A percentile compares a stretch with the other conserved stretches of the same genome.
phyloP scores from a whole-genome alignment of 1,284 basidiomycete genomes.

The Ustilago loliicola region DNA sequence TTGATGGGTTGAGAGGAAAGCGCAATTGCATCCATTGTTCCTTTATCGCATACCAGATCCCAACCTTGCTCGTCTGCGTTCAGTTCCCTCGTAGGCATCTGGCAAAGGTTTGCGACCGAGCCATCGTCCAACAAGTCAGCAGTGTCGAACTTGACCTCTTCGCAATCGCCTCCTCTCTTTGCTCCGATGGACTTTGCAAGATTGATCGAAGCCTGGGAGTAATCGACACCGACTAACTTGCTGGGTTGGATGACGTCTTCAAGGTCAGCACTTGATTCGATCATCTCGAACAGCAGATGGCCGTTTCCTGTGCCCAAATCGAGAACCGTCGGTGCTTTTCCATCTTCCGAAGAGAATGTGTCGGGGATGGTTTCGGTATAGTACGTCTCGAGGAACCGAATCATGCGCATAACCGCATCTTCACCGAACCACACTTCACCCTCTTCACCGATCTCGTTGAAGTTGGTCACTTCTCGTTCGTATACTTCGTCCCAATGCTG shows the following conservation, averaged over 20 bases:
- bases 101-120: slow-evolving; percentile 18
- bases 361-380: slow-evolving; percentile 30
- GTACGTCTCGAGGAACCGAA: slow-evolving; percentile 54
- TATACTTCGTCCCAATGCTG: slow-evolving; percentile 70
- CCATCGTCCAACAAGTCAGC: slow-evolving; percentile 66
- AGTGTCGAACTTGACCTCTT: slow-evolving; percentile 62
- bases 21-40: slow-evolving; percentile 83
- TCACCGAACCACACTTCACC: slow-evolving; percentile 92
- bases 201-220: slow-evolving; percentile 80
- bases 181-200: slow-evolving; percentile 61
- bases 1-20: slow-evolving; percentile 77
- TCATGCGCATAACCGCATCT: slow-evolving; percentile 85
- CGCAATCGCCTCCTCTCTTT: slow-evolving; percentile 51
- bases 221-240: slow-evolving; percentile 82
- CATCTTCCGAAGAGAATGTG: slow-evolving; percentile 6
- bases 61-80: slow-evolving; percentile 36
- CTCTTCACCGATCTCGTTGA: slow-evolving; percentile 85
- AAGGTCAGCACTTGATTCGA: slow-evolving; percentile 55
- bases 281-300: slow-evolving; percentile 81
- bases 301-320: slow-evolving; percentile 85
- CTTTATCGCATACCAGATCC: slow-evolving; percentile 72
- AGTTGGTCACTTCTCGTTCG: slow-evolving; percentile 79
- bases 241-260: slow-evolving; percentile 77
- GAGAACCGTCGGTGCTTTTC: slow-evolving; percentile 38
- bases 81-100: slow-evolving; percentile 5